Conservation (phyloP, 495 filamentous ascomycete species). For the Acidiella bohemica region DNA sequence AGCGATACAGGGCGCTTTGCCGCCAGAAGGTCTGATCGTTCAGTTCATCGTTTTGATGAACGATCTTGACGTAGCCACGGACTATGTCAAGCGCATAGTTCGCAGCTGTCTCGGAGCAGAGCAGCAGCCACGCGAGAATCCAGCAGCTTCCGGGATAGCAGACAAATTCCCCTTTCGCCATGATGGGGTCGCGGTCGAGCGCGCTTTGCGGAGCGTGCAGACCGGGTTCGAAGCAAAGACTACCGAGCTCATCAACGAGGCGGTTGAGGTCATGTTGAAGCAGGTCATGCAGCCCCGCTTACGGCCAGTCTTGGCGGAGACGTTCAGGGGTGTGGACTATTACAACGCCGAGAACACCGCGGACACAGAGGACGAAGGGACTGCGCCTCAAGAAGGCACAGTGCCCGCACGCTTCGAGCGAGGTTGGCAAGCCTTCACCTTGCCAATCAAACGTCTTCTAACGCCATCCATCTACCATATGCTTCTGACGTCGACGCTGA, state of each 20-base stretch:
- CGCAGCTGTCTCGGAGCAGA: slow-evolving; percentile 41
- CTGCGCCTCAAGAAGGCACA: slow-evolving; percentile 33
- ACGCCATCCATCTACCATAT: slow-evolving; percentile 56
- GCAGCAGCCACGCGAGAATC: slow-evolving; percentile 15
- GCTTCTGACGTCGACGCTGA: slow-evolving; percentile 56
- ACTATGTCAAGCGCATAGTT: slow-evolving; percentile 82
- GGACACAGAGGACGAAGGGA: slow-evolving; percentile 29
- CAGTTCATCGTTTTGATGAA: slow-evolving; percentile 87
- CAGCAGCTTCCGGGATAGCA: slow-evolving; percentile 31
- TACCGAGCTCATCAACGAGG: slow-evolving; percentile 68
- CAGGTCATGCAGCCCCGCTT: slow-evolving; percentile 77
- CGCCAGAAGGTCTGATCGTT: slow-evolving; percentile 71
- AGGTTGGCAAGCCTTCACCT: slow-evolving; percentile 73
- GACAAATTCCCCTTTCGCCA: slow-evolving; percentile 65
- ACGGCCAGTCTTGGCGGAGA: slow-evolving; percentile 69
- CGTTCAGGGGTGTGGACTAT: slow-evolving; percentile 90
- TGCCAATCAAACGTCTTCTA: slow-evolving; percentile 72
- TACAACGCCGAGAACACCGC: slow-evolving; percentile 30
- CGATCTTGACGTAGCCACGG: slow-evolving; percentile 77
- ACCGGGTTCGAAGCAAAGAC: slow-evolving; percentile 60
- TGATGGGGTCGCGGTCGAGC: slow-evolving; percentile 53
- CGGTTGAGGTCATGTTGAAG: slow-evolving; percentile 70
- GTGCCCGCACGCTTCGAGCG: slow-evolving; percentile 64
- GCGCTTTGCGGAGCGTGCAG: slow-evolving; percentile 54
- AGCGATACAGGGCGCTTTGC: slow-evolving; percentile 57